These are phyloP conservation scores for Mycena epipterygia DNA, from an alignment of 768 basidiomycete genomes.

Conservation along the genomic window DNA sequence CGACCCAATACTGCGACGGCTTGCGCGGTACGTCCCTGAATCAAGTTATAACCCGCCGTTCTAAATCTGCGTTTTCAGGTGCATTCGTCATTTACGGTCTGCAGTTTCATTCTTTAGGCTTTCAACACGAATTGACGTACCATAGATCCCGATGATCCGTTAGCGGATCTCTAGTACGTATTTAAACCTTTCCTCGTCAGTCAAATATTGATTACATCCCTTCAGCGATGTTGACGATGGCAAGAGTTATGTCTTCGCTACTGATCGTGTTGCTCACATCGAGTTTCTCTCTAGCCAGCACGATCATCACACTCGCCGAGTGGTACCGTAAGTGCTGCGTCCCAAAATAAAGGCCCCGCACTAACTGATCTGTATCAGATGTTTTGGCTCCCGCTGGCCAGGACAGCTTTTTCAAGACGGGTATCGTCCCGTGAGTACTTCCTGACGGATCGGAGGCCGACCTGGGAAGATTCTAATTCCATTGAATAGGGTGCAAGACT, in stretches of 20 bases:
- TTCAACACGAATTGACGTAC: too few relatives aligned
- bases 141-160: conserved; percentile 54
- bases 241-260: conserved; percentile 21
- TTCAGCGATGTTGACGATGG: conserved; percentile 55
- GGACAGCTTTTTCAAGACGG: conserved; percentile 47
- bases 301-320: conserved; percentile 53
- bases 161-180: conserved; percentile 46
- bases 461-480: background rate
- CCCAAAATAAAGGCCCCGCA: background rate
- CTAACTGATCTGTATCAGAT: conserved; percentile 8
- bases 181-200: too few relatives aligned
- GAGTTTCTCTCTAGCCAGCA: conserved; percentile 35
- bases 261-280: background rate
- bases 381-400: conserved; percentile 54
- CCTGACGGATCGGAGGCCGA: background rate
- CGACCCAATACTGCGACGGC: conserved; percentile 66
- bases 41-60: background rate
- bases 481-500: conserved; percentile 46
- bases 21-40: conserved; percentile 42
- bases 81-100: conserved; percentile 34
- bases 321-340: conserved; percentile 36
- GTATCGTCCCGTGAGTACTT: conserved; percentile 45
- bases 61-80: background rate
- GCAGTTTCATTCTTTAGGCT: background rate
- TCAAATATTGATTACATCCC: background rate